A percentile compares a stretch with the other conserved stretches of the same genome.
Evolutionary conservation across 345 rosid genomes (phyloP).

Genomic region (Rhizophora mangle): DNA sequence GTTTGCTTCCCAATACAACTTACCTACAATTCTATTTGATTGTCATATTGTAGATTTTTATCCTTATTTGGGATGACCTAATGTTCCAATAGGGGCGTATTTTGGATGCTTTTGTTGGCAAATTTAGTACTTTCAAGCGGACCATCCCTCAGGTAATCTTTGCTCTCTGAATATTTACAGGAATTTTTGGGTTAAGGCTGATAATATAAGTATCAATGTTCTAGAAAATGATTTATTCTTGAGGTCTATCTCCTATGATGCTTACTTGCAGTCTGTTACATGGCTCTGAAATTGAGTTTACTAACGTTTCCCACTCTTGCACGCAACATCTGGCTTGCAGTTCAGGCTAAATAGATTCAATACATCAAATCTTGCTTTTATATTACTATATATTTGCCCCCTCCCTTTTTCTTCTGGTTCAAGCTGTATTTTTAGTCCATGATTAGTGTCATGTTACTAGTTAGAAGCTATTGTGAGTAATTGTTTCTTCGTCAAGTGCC

Average conservation of each 20-base stretch:
- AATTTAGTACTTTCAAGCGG: slow-evolving; percentile 94
- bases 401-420: too few relatives aligned
- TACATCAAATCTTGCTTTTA: too few relatives aligned
- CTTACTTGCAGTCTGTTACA: background rate
- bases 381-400: too few relatives aligned
- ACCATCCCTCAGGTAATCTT: slow-evolving; percentile 92
- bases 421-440: too few relatives aligned
- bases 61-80: slow-evolving; percentile 15
- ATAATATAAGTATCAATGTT: background rate
- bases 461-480: too few relatives aligned
- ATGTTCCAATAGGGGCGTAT: slow-evolving; percentile 71
- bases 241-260: too few relatives aligned
- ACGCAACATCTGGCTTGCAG: too few relatives aligned
- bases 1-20: slow-evolving; percentile 38
- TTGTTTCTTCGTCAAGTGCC: too few relatives aligned
- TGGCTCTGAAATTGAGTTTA: background rate
- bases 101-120: slow-evolving; percentile 98
- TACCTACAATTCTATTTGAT: background rate
- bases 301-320: too few relatives aligned
- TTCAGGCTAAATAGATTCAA: too few relatives aligned
- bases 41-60: slow-evolving; percentile 16
- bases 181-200: background rate
- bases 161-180: slow-evolving; percentile 12
- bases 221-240: background rate
- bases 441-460: too few relatives aligned